phyloP scores from a whole-genome alignment of 805 yeast genomes.

The Saccharomycopsis fibuligera region DNA sequence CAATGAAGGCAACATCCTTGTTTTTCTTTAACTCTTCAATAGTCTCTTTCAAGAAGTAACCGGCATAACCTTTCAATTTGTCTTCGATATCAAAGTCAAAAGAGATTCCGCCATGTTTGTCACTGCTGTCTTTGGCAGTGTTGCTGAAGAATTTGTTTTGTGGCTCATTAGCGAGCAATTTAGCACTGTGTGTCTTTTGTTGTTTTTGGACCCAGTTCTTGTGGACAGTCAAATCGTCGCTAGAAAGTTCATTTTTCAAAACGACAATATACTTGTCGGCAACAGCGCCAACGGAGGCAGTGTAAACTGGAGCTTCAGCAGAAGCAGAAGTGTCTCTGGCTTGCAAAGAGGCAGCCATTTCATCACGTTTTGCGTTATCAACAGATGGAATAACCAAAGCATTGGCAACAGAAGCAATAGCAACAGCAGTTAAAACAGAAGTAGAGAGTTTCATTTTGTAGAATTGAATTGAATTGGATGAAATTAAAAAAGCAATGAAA shows the following conservation, averaged over 20 bases:
- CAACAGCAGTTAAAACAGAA: conserved; percentile 29
- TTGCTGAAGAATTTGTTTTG: too few relatives aligned
- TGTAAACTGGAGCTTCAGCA: background rate
- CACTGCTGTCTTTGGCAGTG: conserved; percentile 25
- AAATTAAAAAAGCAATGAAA: background rate
- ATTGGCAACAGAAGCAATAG: conserved; percentile 34
- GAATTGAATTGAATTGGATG: background rate
- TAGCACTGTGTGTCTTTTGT: background rate
- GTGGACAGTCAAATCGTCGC: background rate
- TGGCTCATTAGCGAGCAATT: conserved; percentile 49
- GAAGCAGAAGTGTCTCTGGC: background rate
- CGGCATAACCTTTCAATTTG: conserved; percentile 72
- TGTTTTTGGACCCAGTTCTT: background rate
- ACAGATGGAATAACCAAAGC: conserved; percentile 53
- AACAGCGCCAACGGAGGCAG: conserved; percentile 29
- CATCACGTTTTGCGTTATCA: background rate
- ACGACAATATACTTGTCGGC: conserved; percentile 81
- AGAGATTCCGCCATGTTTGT: conserved; percentile 39
- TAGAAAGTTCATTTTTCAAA: conserved; percentile 40
- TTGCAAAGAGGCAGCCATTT: background rate
- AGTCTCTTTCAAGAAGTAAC: conserved; percentile 68
- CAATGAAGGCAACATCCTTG: conserved; percentile 59
- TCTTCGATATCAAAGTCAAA: conserved; percentile 46
- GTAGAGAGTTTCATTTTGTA: conserved; percentile 24
- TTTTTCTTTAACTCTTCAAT: conserved; percentile 64